Base-by-base conservation (phyloP, 1,284 basidiomycete genomes). In the Schizopora paradoxa region DNA sequence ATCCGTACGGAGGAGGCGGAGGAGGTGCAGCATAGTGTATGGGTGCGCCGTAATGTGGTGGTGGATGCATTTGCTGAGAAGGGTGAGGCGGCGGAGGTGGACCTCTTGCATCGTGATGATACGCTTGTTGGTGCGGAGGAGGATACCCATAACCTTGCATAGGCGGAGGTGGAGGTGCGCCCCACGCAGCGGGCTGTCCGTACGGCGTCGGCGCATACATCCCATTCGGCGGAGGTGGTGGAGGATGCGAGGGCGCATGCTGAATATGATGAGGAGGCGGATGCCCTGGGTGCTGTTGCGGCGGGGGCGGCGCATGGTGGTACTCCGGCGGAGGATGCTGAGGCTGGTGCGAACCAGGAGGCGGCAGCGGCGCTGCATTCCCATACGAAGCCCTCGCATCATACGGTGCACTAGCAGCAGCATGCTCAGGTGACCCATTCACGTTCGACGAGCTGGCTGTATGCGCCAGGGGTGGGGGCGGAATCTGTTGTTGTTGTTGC, bases 231-330 rank as follows among this genome's bases (percentile, higher is more conserved):
- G 29, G 44, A 13, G 33, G 31, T 14, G 23, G 33, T n/a, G 31
- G 35, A 14, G 29, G 25, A 10, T 41, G 45, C 14, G 45, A 34
- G 16, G 18, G 48, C 11, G 36, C 32, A 34, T 38, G 48, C 23
- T 32, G 48, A 22, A 32, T 18, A 11, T 21, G 32, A 8, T 29
- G 26, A 28, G 42, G 21, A 41, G 33, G 19, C 26, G 37, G 14
- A n/a, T n/a, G 23, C 32, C 18, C 29, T 41, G 34, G 35, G 27
- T 11, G 33, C 8, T 19, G 22, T 13, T 35, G 21, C 26, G 26
- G 4, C 3, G 56, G 58, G 4, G 57, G 61, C 6, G 61, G 59
- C 11, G 58, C 61, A 6, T 52, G 49, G 44, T 58, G 62, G 48
- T 28, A 48, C 19, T 22, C 38, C 3, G 14, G 38, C 8, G 7